Base-by-base conservation (phyloP, 306 rosid species). In the Cajanus cajan region DNA sequence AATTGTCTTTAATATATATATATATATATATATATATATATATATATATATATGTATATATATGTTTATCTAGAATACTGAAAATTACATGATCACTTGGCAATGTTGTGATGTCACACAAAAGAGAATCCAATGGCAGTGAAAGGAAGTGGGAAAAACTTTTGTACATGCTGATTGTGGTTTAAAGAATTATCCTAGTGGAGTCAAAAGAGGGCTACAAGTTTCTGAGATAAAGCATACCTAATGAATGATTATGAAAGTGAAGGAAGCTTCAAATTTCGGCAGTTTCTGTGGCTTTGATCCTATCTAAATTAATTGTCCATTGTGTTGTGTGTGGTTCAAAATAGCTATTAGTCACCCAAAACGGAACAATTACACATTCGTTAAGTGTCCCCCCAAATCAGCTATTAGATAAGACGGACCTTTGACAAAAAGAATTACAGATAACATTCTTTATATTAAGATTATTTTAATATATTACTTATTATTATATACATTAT, bases 51-150 rank as follows among this genome's bases (percentile, higher is more conserved):
- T n/a, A n/a, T n/a, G n/a, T n/a, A n/a, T n/a, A n/a, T n/a, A n/a
- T n/a, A n/a, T n/a, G n/a, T n/a, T n/a, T n/a, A n/a, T n/a, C n/a
- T n/a, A n/a, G n/a, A n/a, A n/a, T n/a, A n/a, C n/a, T n/a, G n/a
- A n/a, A n/a, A n/a, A n/a, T n/a, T n/a, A n/a, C n/a, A n/a, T n/a
- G n/a, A n/a, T n/a, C n/a, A n/a, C 41, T 55, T 43, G 50, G 28
- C 72, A 70, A 57, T 3, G 8, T 41, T 25, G 69, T 41, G 18
- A 63, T 50, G 54, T 41, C 71, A 65, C 2, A 7, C 0, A 63
- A 78, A 73, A 71, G 67, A 86, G 80, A 73, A 79, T 70, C 84
- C 79, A 83, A 73, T 80, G 83, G 73, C 18, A n/a, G 12, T 55
- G 83, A 47, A 86, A 54, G 71, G 37, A 40, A 80, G 78, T 67